Base-by-base conservation (phyloP, 2,329 filamentous ascomycete species). In the Byssoonygena ceratinophila region DNA sequence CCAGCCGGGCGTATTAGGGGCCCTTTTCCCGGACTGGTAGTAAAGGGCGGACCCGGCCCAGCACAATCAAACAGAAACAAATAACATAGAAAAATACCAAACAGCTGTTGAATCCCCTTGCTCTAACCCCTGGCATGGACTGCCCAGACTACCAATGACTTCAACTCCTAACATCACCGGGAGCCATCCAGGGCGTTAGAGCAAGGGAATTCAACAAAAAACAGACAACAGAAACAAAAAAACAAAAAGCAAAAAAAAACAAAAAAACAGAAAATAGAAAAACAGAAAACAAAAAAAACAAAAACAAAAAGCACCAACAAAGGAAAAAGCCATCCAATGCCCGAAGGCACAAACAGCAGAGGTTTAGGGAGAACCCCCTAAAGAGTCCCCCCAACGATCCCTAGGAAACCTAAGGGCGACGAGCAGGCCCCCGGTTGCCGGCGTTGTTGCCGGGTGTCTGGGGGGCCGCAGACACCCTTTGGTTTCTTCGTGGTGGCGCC, bases 1-100 rank as follows among this genome's bases (percentile, higher is more conserved):
- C 40, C 18, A 29, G 1, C 49, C 49, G 22, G 39, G 49, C 29
- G 29, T 27, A 51, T 51, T 51, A 51, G n/a, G 29, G 40, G 40
- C 18, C 49, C 39, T 20, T 45, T 20, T 9, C 39, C 39, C 29
- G 31, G 49, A 20, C 27, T 23, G 31, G 41, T 25, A 36, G 4
- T 16, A 29, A 29, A 23, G 22, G 32, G 16, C 23, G 34, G 12
- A 32, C 41, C 50, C 23, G 1, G 4, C 34, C 32, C 11, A 31
- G 22, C 14, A 29, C 6, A 14, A 31, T 7, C 32, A 52, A 32
- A 22, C 18, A 39, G 46, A 46, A 39, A 41, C 50, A 39, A 27
- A n/a, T n/a, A 29, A 29, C 5, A 29, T 5, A 29, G 27, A 29
- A 29, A 29, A 29, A 9, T 5, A 29, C 4, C 5, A 29, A 29